Conservation (phyloP, 192 early-diverging fungal genomes). For the Coemansia sp. region DNA sequence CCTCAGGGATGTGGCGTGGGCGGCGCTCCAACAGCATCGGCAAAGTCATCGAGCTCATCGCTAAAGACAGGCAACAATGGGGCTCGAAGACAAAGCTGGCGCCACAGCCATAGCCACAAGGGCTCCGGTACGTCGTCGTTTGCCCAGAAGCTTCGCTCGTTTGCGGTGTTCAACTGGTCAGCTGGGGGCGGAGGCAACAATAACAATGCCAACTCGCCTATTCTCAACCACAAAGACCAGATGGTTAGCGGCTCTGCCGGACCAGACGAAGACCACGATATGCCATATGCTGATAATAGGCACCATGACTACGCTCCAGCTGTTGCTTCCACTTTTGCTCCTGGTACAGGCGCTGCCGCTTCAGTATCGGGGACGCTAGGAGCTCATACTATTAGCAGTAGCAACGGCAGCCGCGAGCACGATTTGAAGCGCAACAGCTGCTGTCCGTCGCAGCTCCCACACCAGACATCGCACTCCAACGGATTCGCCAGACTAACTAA, state of each 20-base stretch:
- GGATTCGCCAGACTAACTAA: conserved; percentile 8
- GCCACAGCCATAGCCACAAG: conserved; percentile 30
- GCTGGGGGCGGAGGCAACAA: conserved; percentile 16
- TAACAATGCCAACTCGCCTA: conserved; percentile 1
- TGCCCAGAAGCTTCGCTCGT: conserved; percentile 52
- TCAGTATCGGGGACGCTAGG: neutral
- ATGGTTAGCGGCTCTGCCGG: neutral
- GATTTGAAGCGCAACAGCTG: conserved; percentile 14
- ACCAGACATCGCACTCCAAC: conserved; percentile 6
- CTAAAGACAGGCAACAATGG: conserved; percentile 17
- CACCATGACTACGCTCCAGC: neutral
- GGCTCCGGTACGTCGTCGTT: conserved; percentile 22
- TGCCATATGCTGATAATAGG: conserved; percentile 2
- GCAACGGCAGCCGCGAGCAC: conserved; percentile 1
- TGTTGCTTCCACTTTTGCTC: neutral
- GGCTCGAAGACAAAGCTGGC: conserved; percentile 40
- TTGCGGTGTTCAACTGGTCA: conserved; percentile 48
- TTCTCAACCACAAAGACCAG: neutral
- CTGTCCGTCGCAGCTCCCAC: conserved; percentile 19
- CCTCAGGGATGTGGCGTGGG: neutral
- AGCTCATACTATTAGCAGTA: neutral
- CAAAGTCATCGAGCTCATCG: conserved; percentile 49
- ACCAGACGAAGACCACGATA: conserved; percentile 5
- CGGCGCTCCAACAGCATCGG: conserved; percentile 14
- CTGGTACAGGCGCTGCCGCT: neutral